Evolutionary conservation across 1,139 yeast genomes (phyloP).

Genomic region (Waltiozyma sp.): DNA sequence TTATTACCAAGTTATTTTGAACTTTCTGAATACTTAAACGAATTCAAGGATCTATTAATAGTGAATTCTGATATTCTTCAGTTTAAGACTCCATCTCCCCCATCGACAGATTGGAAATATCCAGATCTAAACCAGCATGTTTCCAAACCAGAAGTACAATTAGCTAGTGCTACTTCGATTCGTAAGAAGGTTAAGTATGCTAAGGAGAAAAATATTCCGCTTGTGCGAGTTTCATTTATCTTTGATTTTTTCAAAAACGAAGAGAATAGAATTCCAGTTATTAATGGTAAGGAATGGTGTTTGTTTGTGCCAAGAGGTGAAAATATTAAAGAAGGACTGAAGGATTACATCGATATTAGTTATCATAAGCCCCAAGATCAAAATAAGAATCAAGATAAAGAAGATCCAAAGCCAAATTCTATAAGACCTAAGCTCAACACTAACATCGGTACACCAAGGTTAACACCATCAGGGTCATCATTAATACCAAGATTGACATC

Average conservation of each 20-base stretch:
- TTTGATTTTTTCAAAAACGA: slow-evolving; percentile 30
- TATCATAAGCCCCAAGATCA: not conserved
- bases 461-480: slow-evolving; percentile 3
- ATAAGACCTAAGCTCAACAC: not conserved
- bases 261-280: slow-evolving; percentile 6
- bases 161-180: slow-evolving; percentile 24
- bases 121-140: slow-evolving; percentile 11
- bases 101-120: slow-evolving; percentile 6
- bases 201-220: slow-evolving; percentile 43
- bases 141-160: slow-evolving; percentile 4
- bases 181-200: slow-evolving; percentile 46
- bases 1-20: slow-evolving; percentile 33
- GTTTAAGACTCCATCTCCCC: slow-evolving; percentile 10
- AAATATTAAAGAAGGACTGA: slow-evolving; percentile 7
- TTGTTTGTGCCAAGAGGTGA: slow-evolving; percentile 32
- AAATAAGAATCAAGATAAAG: not conserved
- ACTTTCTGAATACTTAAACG: slow-evolving; percentile 39
- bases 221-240: slow-evolving; percentile 40
- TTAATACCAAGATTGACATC: slow-evolving; percentile 23
- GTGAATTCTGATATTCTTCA: slow-evolving; percentile 37
- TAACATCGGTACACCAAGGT: not conserved
- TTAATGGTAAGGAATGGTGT: slow-evolving; percentile 38
- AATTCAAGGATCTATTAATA: slow-evolving; percentile 50
- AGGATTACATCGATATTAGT: slow-evolving; percentile 1
- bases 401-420: not conserved